phyloP scores from a whole-genome alignment of 164 flowering plant genomes.

The Magnolia changhungtana region DNA sequence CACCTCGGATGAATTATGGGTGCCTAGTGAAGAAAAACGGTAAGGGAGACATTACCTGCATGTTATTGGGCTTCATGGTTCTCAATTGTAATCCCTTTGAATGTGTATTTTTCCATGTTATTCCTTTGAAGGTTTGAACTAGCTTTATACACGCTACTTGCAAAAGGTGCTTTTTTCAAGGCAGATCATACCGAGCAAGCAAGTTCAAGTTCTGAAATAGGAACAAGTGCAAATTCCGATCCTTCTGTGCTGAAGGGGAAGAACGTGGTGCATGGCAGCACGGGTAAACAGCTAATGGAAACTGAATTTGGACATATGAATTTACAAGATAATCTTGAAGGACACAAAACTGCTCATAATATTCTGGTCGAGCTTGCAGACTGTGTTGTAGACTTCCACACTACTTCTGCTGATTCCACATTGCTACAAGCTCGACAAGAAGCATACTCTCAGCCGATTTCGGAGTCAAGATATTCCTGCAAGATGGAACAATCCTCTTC shows the following conservation, averaged over 20 bases:
- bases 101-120: not conserved
- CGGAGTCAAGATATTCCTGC: slow-evolving; percentile 38
- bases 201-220: slow-evolving; percentile 41
- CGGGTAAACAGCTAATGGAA: slow-evolving; percentile 31
- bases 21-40: slow-evolving; percentile 92
- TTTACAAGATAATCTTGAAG: slow-evolving; percentile 40
- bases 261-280: slow-evolving; percentile 23
- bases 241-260: slow-evolving; percentile 41
- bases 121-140: slow-evolving; percentile 70
- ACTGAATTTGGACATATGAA: slow-evolving; percentile 39
- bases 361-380: slow-evolving; percentile 59
- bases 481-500: slow-evolving; percentile 39
- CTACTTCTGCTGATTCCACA: slow-evolving; percentile 36
- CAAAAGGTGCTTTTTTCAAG: slow-evolving; percentile 55
- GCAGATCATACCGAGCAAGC: slow-evolving; percentile 47
- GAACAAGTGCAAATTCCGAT: slow-evolving; percentile 27
- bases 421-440: slow-evolving; percentile 32
- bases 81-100: not conserved
- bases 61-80: slow-evolving; percentile 4
- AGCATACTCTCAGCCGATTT: slow-evolving; percentile 34
- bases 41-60: slow-evolving; percentile 25
- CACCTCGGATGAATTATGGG: slow-evolving; percentile 92
- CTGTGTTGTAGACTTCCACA: slow-evolving; percentile 45
- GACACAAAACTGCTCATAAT: slow-evolving; percentile 39
- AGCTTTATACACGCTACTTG: slow-evolving; percentile 70